Base-by-base conservation (phyloP, 306 rosid species). In the Gastrolobium bilobum region DNA sequence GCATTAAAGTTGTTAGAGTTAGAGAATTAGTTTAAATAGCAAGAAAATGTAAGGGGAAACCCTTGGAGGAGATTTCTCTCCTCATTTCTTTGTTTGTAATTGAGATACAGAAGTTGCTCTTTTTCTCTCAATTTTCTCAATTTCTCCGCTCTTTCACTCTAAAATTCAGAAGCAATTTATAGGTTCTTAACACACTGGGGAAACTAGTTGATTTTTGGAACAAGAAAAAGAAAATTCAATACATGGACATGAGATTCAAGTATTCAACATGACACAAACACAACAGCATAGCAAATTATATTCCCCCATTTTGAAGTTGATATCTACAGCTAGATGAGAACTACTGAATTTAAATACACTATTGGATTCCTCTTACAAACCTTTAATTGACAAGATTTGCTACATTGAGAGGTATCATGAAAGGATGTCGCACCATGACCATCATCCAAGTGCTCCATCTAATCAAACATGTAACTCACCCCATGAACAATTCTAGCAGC, bases 381-480 rank as follows among this genome's bases (percentile, higher is more conserved):
- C 99, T 92, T 95, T 61, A 95, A 80, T 78, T 87, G 85, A 83
- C 91, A 90, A 73, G 86, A 85, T 76, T 84, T 51, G 40, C 83
- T 84, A 65, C 88, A 84, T 20, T 73, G 82, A 37, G 72, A 70
- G 60, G 78, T 58, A 75, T 82, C 87, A 62, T 68, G 62, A 4
- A 39, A 76, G 58, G 68, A 85, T 35, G 73, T 65, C 11, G 52
- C 79, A 75, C 75, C 60, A 60, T 81, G 65, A 59, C 54, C 78
- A 62, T 62, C 75, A 72, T 87, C 88, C 61, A 83, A 65, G 46
- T 65, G 77, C 68, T 83, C 86, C 89, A 61, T 88, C 99, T 95
- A 81, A 88, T 79, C 61, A 83, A 74, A 83, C 39, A 66, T 10
- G 44, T 60, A 82, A 68, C 75, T 69, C 79, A 68, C 11, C 78